A percentile compares a stretch with the other conserved stretches of the same genome.
These are phyloP conservation scores for Leucocoprinus birnbaumii DNA, from an alignment of 768 basidiomycete genomes.

Conservation along the genomic window DNA sequence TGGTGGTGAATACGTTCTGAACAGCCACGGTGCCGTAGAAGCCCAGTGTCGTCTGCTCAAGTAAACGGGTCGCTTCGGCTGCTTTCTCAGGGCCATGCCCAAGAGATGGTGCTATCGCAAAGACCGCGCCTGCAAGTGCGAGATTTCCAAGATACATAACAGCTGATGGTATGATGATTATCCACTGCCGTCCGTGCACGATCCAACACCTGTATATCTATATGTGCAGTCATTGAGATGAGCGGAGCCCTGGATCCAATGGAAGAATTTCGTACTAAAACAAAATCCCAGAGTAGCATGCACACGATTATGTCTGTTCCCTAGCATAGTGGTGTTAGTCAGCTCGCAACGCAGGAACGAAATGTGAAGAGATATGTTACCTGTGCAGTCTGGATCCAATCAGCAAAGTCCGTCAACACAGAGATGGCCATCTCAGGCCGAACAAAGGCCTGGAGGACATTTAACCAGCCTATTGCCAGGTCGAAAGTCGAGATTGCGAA, in stretches of 20 bases:
- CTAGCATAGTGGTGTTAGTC: no score
- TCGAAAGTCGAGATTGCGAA: no score
- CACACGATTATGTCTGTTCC: no score
- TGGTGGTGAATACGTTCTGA: slow-evolving; percentile 4
- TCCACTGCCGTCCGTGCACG: neutral
- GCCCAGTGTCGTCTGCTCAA: neutral
- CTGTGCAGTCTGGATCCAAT: no score
- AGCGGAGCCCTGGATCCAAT: no score
- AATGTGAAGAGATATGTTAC: no score
- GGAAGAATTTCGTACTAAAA: neutral
- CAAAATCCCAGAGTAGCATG: slow-evolving; percentile 2
- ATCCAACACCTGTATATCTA: slow-evolving; percentile 10
- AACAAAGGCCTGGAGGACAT: no score
- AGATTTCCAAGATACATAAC: neutral
- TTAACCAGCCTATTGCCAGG: no score
- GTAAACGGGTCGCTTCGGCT: neutral
- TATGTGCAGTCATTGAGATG: neutral
- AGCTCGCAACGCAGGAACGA: no score
- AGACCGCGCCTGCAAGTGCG: neutral
- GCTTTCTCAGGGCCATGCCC: neutral
- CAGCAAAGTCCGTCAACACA: no score
- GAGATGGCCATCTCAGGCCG: no score
- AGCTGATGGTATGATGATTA: neutral
- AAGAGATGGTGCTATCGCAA: neutral
- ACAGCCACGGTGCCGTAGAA: neutral